Evolutionary conservation across 1,284 basidiomycete genomes (phyloP), one percentile per base, ranked within the genome.

Genomic region (Sporisorium graminicola): DNA sequence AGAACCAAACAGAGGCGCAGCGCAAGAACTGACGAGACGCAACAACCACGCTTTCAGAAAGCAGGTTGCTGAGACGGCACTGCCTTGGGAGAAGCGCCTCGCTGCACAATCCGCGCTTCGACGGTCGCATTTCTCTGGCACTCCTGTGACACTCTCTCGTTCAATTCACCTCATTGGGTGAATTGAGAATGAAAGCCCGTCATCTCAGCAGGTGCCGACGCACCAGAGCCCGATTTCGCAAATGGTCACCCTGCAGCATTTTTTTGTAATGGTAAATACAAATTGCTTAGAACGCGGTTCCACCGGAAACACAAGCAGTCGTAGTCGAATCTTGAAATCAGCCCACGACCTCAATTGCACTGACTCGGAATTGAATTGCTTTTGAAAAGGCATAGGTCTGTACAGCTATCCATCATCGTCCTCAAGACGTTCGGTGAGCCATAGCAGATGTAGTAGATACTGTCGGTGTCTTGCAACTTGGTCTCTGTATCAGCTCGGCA

Each of bases 121-220:
- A 49, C 27, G 1, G 27, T 49, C 47, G 29, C 16, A 18, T 4
- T 4, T 20, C 40, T 43, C 8, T 43, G 37, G 2, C 37, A 40
- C 37, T 5, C 14, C 12, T 40, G 37, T 40, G 7, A 20, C n/a
- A 5, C n/a, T 43, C 40, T 8, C 40, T 43, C 6, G 14, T 16
- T n/a, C n/a, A n/a, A 50, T n/a, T 50, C 20, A 31, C 31, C 49
- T 31, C 49, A 50, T 50, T 40, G 33, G 52, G 26, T 42, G 37
- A 53, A 7, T 53, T n/a, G 35, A 53, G 37, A 24, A 22, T 53
- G 33, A 40, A 53, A 53, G 52, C 37, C 52, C 35, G 52, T 53
- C 52, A 53, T 53, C 52, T 24, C 50, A 31, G n/a, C 29, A 31
- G 10, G 14, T 16, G 47, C n/a, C 22, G n/a, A n/a, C n/a, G 16